Base-by-base conservation (phyloP, 352 stramenopile species). In the Globisporangium mamillatum region DNA sequence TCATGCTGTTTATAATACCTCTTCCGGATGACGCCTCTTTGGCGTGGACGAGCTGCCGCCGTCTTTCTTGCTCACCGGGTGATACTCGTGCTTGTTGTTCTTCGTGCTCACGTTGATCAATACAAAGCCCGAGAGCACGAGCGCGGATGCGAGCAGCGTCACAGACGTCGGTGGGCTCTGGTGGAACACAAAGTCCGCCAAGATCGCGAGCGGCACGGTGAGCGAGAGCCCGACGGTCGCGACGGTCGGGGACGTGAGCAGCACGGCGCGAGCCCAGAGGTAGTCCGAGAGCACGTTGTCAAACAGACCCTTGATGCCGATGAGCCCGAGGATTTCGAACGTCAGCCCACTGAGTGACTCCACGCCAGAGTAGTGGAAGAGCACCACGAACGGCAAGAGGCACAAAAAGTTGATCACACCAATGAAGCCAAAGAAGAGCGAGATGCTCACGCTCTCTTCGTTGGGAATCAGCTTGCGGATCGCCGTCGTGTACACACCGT, bases 261-360 rank as follows among this genome's bases (percentile, higher is more conserved):
- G 76, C 38, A 99, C 94, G 2, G 96, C 81, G 36, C 93, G 79
- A 1, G 96, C 96, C 96, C 96, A 99, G 25, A 99, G 81, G 72
- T 98, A 98, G 76, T 99, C 96, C 20, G 90, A 92, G 8, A 99
- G 72, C 22, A 98, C 95, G 77, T 98, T 98, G 80, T 99, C 92
- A 53, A 98, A 88, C 18, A 99, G 74, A 16, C 93, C 93, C 66
- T 98, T 97, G 41, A 94, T 68, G 24, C 88, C 76, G 29, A 98
- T 79, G 27, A 98, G 77, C 34, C 84, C 89, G 16, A 95, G 61
- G 72, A 98, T 93, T 63, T 95, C 80, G 56, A 79, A 61, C 46
- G 77, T 90, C 6, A 95, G 66, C 44, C 78, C 74, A 20, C 79
- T 66, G 34, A 96, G 82, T 24, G 81, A 90, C 71, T 94, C 84